Evolutionary conservation across 75 land plant genomes (phyloP).

Genomic region (Pseudotsuga menziesii): DNA sequence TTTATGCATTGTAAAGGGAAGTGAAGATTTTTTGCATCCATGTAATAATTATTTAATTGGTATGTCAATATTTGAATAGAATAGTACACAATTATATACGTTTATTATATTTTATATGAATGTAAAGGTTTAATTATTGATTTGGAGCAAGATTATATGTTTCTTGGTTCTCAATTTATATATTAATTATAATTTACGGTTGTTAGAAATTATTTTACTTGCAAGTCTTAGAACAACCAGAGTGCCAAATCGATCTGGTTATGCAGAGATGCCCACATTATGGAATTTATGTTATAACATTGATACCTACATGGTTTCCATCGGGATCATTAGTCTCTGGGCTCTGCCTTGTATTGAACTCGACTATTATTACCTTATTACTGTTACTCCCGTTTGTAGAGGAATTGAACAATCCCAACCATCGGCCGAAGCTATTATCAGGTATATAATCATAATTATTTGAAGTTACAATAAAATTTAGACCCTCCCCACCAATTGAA

Average conservation of each 20-base stretch:
- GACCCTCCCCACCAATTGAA: constrained; percentile 37
- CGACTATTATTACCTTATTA: constrained; percentile 30
- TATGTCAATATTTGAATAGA: too few relatives aligned
- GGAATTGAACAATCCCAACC: constrained; percentile 54
- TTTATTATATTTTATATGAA: too few relatives aligned
- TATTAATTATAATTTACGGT: too few relatives aligned
- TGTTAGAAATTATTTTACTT: too few relatives aligned
- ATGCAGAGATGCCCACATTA: constrained; percentile 5
- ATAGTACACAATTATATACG: too few relatives aligned
- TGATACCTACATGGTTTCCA: constrained; percentile 55
- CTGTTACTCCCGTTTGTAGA: constrained; percentile 26
- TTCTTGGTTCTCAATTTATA: too few relatives aligned
- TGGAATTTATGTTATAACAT: constrained; percentile 44
- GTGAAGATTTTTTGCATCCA: too few relatives aligned
- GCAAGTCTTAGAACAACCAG: too few relatives aligned
- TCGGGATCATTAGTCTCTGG: constrained; percentile 21
- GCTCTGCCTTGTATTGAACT: neutral
- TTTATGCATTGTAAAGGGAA: too few relatives aligned
- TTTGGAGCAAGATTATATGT: too few relatives aligned
- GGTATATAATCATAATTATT: constrained; percentile 7
- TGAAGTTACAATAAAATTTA: constrained; percentile 46
- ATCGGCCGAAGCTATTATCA: constrained; percentile 33
- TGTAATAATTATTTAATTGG: too few relatives aligned
- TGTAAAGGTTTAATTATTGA: too few relatives aligned
- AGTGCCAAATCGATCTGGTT: constrained; percentile 11